A percentile compares a stretch with the other conserved stretches of the same genome.
phyloP scores from a whole-genome alignment of 2,329 filamentous ascomycete species.

The Neoscytalidium dimidiatum region DNA sequence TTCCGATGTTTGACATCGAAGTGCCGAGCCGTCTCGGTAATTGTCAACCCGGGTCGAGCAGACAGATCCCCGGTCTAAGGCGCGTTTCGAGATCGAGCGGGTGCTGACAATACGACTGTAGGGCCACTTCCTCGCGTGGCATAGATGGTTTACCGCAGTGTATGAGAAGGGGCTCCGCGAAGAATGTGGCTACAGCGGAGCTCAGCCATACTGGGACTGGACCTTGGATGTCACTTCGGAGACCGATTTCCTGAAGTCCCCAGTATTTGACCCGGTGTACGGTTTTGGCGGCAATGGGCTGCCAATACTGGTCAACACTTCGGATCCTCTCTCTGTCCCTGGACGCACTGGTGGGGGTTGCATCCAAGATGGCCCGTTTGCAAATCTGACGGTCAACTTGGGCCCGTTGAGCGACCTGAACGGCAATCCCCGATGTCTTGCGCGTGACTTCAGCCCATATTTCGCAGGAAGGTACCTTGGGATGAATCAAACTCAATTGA shows the following conservation, averaged over 20 bases:
- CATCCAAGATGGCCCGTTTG: slow-evolving; percentile 56
- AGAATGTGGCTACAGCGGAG: slow-evolving; percentile 6
- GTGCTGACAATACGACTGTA: background rate
- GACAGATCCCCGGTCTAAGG: background rate
- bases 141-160: slow-evolving; percentile 1
- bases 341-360: slow-evolving; percentile 54
- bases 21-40: slow-evolving; percentile 2
- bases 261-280: slow-evolving; percentile 14
- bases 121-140: slow-evolving; percentile 15
- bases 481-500: slow-evolving; percentile 25
- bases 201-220: slow-evolving; percentile 20
- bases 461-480: background rate
- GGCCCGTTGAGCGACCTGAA: slow-evolving; percentile 45
- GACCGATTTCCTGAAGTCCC: background rate
- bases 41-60: background rate
- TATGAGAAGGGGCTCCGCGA: slow-evolving; percentile 8
- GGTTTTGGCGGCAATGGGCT: slow-evolving; percentile 20
- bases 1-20: background rate
- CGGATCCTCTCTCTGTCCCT: background rate
- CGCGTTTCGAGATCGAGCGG: background rate
- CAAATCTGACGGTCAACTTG: slow-evolving; percentile 45
- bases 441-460: slow-evolving; percentile 36
- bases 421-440: slow-evolving; percentile 43
- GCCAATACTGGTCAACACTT: background rate
- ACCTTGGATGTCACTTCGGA: slow-evolving; percentile 14